Base-by-base conservation (phyloP, 2,329 filamentous ascomycete genomes). In the Botrytis squamosa region DNA sequence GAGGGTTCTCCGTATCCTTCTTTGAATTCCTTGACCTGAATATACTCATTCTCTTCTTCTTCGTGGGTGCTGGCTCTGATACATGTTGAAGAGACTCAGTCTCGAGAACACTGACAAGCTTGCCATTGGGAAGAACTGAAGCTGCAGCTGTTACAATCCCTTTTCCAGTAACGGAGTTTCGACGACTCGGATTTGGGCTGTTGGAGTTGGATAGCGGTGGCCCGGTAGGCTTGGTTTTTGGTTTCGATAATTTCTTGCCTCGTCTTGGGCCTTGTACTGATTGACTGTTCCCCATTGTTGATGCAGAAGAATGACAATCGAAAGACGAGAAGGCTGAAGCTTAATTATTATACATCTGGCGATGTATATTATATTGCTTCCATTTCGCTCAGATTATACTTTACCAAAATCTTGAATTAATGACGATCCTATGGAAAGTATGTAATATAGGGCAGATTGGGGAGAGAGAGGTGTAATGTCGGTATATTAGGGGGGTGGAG, bases 161-260 rank as follows among this genome's bases (percentile, higher is more conserved):
- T 55, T 60, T 75, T 2, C 69, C 71, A n/a, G 75, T 72, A 18
- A 77, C 71, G n/a, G 78, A 80, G 57, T 78, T 78, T 33, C 75
- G 76, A 44, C 78, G 77, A 75, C 75, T 77, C 7, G 62, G 66
- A 44, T 73, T 72, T 4, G 76, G 66, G 29, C 57, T 68, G 52
- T 74, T 77, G 20, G 73, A 49, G 44, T 74, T 77, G 22, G 79
- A 62, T 52, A 38, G 36, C 3, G 78, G 73, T 63, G 75, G 76
- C 5, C 74, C 74, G 9, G 65, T 76, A 10, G 77, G 77, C 42
- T 78, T 80, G 33, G 80, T 80, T 65, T 75, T 78, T 1, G 80
- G 80, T 70, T 81, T 81, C 25, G 80, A 81, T n/a, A 81, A 68
- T 70, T 76, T 80, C 71, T 70, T 73, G 10, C 74, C 63, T 72